These are phyloP conservation scores for Ascodesmis nigricans DNA, from an alignment of 495 filamentous ascomycete species.

Conservation along the genomic window DNA sequence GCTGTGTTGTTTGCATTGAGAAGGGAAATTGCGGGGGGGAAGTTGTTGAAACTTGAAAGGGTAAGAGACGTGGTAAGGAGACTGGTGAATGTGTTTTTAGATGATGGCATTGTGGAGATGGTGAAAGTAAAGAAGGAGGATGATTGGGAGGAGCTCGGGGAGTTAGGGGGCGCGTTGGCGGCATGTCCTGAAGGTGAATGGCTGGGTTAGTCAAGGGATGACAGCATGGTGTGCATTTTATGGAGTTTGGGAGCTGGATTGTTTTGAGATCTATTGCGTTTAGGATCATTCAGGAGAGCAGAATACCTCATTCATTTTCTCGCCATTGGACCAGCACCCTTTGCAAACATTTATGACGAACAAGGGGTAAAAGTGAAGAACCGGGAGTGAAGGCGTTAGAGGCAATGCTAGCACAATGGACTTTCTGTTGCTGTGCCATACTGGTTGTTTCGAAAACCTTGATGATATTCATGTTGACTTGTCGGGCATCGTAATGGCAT, in stretches of 20 bases:
- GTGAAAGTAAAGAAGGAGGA: constrained; percentile 48
- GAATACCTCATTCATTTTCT: constrained; percentile 4
- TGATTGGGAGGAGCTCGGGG: constrained; percentile 6
- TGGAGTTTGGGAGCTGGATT: background rate
- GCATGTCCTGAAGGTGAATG: background rate
- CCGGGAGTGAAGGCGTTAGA: no score
- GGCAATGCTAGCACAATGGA: no score
- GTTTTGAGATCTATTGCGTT: constrained; percentile 3
- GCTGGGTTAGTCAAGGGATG: background rate
- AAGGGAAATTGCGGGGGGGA: no score
- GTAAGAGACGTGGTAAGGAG: background rate
- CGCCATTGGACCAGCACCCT: background rate
- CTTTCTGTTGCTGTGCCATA: background rate
- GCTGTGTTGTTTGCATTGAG: constrained; percentile 15
- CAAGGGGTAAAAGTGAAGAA: background rate
- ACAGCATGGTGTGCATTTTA: background rate
- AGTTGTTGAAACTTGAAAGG: background rate
- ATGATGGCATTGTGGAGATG: constrained; percentile 8
- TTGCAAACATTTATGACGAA: background rate
- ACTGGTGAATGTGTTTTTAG: background rate
- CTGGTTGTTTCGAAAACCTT: background rate
- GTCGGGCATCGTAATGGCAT: no score
- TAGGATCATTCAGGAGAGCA: constrained; percentile 4
- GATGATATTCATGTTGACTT: no score
- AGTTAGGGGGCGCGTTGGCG: constrained; percentile 3